These are phyloP conservation scores for Tuber brumale DNA, from an alignment of 495 filamentous ascomycete genomes.

Conservation along the genomic window DNA sequence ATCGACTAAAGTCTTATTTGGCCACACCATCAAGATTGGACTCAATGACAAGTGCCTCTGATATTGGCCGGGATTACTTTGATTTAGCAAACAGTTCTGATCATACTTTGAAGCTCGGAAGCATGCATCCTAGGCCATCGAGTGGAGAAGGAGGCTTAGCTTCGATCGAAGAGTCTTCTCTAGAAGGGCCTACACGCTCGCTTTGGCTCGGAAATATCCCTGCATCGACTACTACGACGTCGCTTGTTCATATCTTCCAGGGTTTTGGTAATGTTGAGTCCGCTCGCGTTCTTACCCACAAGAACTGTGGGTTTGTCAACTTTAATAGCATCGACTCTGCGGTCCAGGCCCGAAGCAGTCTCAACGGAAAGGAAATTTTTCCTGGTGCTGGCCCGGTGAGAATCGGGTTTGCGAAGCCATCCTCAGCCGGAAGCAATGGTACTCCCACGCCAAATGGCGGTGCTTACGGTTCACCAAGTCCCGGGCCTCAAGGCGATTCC, in stretches of 20 bases:
- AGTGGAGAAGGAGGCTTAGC: conserved; percentile 40
- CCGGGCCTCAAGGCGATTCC: conserved; percentile 62
- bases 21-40: conserved; percentile 77
- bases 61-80: conserved; percentile 52
- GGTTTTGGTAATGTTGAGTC: conserved; percentile 85
- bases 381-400: conserved; percentile 89
- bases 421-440: conserved; percentile 65
- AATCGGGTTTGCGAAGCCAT: conserved; percentile 96
- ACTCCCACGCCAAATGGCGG: conserved; percentile 77
- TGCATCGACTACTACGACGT: conserved; percentile 91
- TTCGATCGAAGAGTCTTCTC: conserved; percentile 47
- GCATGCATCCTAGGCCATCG: conserved; percentile 32
- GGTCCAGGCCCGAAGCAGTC: conserved; percentile 71
- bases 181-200: conserved; percentile 86
- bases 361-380: conserved; percentile 97
- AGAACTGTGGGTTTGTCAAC: conserved; percentile 98
- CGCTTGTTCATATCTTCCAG: conserved; percentile 86
- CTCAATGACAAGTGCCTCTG: conserved; percentile 71
- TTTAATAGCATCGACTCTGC: conserved; percentile 87
- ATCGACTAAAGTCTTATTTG: conserved; percentile 67
- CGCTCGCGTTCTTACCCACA: conserved; percentile 89
- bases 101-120: conserved; percentile 33
- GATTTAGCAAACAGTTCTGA: conserved; percentile 32
- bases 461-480: conserved; percentile 85
- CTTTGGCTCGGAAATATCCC: conserved; percentile 97